These are phyloP conservation scores for Venturia carpophila DNA, from an alignment of 2,329 filamentous ascomycete species.

Conservation along the genomic window DNA sequence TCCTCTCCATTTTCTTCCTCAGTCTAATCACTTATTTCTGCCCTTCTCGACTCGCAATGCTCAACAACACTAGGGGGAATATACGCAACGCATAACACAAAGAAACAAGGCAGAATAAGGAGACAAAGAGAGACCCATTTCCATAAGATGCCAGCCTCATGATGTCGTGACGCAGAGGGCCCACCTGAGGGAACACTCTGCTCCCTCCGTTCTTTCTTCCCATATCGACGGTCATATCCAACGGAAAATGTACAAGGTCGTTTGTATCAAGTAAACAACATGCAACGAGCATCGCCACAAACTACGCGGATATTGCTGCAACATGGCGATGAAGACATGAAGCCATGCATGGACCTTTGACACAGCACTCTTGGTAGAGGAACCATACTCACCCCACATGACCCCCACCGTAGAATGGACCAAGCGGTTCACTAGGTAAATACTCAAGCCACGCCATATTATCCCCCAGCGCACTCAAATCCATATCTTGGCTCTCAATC, in stretches of 20 bases:
- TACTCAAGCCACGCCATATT: conserved; percentile 74
- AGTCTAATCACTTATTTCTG: no score
- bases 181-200: neutral
- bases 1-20: no score
- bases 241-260: neutral
- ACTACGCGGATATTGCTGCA: neutral
- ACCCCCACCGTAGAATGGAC: neutral
- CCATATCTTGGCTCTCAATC: conserved; percentile 69
- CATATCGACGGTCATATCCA: neutral
- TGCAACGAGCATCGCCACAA: neutral
- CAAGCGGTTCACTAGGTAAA: conserved; percentile 40
- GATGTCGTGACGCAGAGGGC: no score
- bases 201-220: no score
- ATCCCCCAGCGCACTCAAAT: conserved; percentile 60
- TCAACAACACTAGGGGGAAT: neutral
- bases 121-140: neutral
- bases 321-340: no score
- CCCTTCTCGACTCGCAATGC: no score
- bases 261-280: neutral
- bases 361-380: no score
- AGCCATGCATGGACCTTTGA: no score
- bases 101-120: neutral
- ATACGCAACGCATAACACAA: neutral
- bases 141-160: neutral
- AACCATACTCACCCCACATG: neutral